Evolutionary conservation across 495 filamentous ascomycete species (phyloP), one percentile per base, ranked within the genome.

Genomic region (Glonium stellatum): DNA sequence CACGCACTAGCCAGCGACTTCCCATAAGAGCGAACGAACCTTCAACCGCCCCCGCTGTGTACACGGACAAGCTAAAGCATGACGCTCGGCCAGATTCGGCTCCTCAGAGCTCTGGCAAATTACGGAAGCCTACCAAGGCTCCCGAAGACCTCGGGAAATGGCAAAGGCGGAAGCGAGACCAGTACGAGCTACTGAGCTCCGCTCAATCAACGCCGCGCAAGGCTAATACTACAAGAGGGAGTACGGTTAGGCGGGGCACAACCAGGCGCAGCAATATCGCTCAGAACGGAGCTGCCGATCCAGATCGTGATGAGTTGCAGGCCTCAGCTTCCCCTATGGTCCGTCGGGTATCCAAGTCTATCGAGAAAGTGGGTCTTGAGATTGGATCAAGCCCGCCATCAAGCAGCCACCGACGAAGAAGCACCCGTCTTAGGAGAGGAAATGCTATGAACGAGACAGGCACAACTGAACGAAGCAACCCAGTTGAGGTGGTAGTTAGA

Each of bases 61-160:
- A 4, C 9, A 51, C 12, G 4, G 19, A n/a, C 15, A 23, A 31
- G 25, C 48, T 51, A n/a, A 23, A 4, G 13, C 21, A 4, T 51
- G 18, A 4, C 39, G 4, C 39, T 13, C 39, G 39, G 39, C 39
- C 18, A 13, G 13, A 4, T 11, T 18, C 39, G 39, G 13, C 1
- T 18, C 18, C 39, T 44, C 39, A 44, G 18, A 44, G 13, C 18
- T 44, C 53, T 3, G 59, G 54, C 1, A 62, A 59, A 35, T 55
- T 66, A 22, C 61, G 61, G 59, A 54, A 23, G 19, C 63, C 63
- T 5, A 66, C 22, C 52, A 36, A 61, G n/a, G 5, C 25, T 13
- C n/a, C 34, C 49, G 48, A 48, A 6, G 13, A 65, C 22, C 27
- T 65, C n/a, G 41, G 48, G 6, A 58, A 47, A 27, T 47, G 6